These are phyloP conservation scores for Epichloe festucae DNA, from an alignment of 2,329 filamentous ascomycete genomes.

Conservation along the genomic window DNA sequence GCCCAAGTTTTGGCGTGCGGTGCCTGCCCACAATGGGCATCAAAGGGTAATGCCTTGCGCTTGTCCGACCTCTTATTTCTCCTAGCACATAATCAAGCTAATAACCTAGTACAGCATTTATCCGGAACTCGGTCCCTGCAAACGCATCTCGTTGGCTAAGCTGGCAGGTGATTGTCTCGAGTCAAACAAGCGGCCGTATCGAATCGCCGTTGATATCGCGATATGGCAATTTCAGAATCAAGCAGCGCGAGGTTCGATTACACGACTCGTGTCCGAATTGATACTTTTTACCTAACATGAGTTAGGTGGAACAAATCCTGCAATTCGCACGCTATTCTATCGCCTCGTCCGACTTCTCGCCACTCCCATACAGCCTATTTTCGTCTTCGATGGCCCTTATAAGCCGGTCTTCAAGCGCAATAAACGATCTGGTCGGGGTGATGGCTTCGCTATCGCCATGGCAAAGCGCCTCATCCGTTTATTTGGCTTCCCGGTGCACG, in stretches of 20 bases:
- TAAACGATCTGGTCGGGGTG: constrained; percentile 54
- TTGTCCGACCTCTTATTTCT: rapidly evolving
- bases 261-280: too few species aligned
- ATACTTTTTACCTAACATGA: constrained; percentile 1
- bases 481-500: constrained; percentile 74
- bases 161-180: constrained; percentile 69
- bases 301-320: constrained; percentile 72
- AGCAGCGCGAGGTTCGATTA: constrained; percentile 51
- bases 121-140: constrained; percentile 71
- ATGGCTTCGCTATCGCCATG: constrained; percentile 56
- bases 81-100: too few species aligned
- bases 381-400: constrained; percentile 79
- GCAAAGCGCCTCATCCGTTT: constrained; percentile 74
- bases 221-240: constrained; percentile 97
- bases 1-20: neutral
- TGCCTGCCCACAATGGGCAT: constrained; percentile 41
- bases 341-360: constrained; percentile 66
- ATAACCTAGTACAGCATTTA: constrained; percentile 54
- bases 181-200: constrained; percentile 55
- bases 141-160: constrained; percentile 69
- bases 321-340: constrained; percentile 84
- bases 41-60: constrained; percentile 36
- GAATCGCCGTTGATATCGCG: constrained; percentile 83
- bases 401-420: constrained; percentile 84
- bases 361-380: constrained; percentile 72